phyloP scores from a whole-genome alignment of 805 yeast genomes.

The Schwanniomyces polymorphus region DNA sequence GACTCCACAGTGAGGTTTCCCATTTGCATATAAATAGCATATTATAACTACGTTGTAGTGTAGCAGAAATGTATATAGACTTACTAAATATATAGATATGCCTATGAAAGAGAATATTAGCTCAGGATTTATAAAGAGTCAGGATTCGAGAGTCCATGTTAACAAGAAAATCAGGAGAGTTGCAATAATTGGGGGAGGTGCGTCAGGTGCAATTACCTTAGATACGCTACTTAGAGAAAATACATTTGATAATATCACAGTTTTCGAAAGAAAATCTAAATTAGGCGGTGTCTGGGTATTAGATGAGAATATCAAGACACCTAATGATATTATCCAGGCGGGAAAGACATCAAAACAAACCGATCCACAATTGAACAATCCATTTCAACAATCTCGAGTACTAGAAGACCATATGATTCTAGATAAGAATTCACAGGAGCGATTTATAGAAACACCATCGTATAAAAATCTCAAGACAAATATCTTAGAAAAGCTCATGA shows the following conservation, averaged over 20 bases:
- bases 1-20: neutral
- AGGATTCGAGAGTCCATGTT: neutral
- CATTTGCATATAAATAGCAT: neutral
- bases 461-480: slow-evolving; percentile 34
- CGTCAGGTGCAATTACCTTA: slow-evolving; percentile 45
- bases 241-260: slow-evolving; percentile 27
- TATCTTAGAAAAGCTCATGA: slow-evolving; percentile 45
- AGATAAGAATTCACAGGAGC: slow-evolving; percentile 17
- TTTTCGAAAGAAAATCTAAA: slow-evolving; percentile 40
- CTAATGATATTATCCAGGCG: slow-evolving; percentile 16
- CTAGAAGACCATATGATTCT: neutral
- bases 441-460: slow-evolving; percentile 31
- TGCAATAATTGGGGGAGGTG: slow-evolving; percentile 54
- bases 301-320: slow-evolving; percentile 23
- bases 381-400: slow-evolving; percentile 13
- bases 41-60: neutral
- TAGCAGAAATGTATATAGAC: neutral
- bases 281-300: slow-evolving; percentile 48
- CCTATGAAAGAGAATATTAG: neutral
- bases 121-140: neutral
- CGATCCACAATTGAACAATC: slow-evolving; percentile 30
- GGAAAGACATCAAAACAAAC: slow-evolving; percentile 18
- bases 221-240: slow-evolving; percentile 38
- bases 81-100: neutral
- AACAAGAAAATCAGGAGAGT: slow-evolving; percentile 19